Conservation (phyloP, 225 moss, liverwort and hornwort genomes). For the Rhytidiadelphus loreus region DNA sequence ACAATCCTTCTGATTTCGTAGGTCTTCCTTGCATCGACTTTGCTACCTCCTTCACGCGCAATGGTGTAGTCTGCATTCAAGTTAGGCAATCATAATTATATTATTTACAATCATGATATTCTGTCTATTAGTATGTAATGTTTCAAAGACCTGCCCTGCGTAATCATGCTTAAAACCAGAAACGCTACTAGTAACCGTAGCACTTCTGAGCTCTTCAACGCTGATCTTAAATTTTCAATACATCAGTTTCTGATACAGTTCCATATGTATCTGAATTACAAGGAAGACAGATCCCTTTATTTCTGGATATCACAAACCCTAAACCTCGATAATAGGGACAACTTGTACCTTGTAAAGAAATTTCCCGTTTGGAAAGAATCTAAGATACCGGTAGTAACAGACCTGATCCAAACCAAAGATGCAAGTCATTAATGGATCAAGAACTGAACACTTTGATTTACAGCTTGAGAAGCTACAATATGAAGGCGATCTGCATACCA, state of each 20-base stretch:
- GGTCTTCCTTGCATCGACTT: conserved; percentile 61
- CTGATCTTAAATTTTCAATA: background rate
- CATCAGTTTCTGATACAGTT: background rate
- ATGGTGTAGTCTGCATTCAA: conserved; percentile 64
- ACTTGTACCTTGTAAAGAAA: conserved; percentile 80
- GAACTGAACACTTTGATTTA: background rate
- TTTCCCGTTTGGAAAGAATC: conserved; percentile 79
- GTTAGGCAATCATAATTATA: background rate
- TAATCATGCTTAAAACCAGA: background rate
- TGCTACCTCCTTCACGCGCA: conserved; percentile 76
- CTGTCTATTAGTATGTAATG: background rate
- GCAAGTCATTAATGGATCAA: background rate
- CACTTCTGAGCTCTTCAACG: background rate
- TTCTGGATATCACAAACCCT: background rate
- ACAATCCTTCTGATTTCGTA: conserved; percentile 59
- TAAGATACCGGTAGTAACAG: conserved; percentile 94
- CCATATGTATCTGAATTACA: background rate
- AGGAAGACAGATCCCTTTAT: background rate
- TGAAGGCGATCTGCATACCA: conserved; percentile 40
- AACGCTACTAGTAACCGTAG: background rate
- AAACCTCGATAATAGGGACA: background rate
- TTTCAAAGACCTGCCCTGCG: background rate
- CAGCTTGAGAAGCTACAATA: background rate
- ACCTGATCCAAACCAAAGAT: conserved; percentile 46
- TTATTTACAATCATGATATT: background rate